Evolutionary conservation across 371 early-diverging fungal genomes (phyloP), one percentile per base, ranked within the genome.

Genomic region (Lichtheimia ramosa): DNA sequence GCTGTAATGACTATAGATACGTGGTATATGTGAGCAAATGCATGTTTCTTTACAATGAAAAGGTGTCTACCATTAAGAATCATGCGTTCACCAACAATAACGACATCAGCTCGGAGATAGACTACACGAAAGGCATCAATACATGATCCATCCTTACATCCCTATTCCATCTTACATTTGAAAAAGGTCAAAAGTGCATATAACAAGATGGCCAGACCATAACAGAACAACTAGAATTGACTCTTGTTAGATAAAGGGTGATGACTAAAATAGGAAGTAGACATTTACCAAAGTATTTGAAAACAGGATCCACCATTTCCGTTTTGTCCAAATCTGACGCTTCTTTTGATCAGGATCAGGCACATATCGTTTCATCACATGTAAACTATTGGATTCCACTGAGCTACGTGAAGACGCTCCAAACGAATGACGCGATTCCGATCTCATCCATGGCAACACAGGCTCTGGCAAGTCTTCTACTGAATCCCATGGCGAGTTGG

Each of bases 251-350:
- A 34, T 34, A 7, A 39, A 8, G 7, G 13, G 7, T 39, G 40
- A 40, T 8, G 13, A 54, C 10, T 14, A 23, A 40, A 54, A 28
- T n/a, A n/a, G 39, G 25, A 13, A n/a, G n/a, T n/a, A n/a, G 14
- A 3, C 6, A 25, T 62, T 59, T 79, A 83, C 83, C 54, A 83
- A 23, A 6, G 82, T 81, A 48, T 85, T 85, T 12, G 82, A 60
- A 10, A 83, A 46, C 3, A 83, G 63, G 7, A 85, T 59, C 66
- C 76, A 70, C 69, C 78, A 72, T 51, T 85, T 85, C 40, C 80
- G 82, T 24, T 62, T 48, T 2, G 84, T 79, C 86, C 86, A 85
- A n/a, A 75, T 65, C 43, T 70, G 69, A 46, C 63, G 70, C 56
- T 74, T 72, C 39, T 69, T 73, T 18, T 53, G 43, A 6, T 61